phyloP scores from a whole-genome alignment of 441 rosid species.

The Populus hybrid region DNA sequence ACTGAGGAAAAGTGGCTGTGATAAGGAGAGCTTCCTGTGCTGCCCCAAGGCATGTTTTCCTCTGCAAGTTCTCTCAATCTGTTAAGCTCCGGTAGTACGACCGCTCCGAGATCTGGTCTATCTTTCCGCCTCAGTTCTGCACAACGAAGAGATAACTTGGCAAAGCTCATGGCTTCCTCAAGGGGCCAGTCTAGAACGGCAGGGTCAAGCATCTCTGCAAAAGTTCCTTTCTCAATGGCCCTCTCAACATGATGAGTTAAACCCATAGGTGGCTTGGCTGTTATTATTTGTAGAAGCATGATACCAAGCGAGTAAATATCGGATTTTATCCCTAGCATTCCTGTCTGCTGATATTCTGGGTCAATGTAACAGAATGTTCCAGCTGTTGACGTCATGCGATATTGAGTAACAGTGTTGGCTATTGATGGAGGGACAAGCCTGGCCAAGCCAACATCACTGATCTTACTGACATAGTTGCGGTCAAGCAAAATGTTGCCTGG shows the following conservation, averaged over 20 bases:
- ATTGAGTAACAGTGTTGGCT: constrained; percentile 62
- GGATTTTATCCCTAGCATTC: constrained; percentile 80
- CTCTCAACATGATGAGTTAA: constrained; percentile 58
- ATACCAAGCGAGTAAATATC: constrained; percentile 80
- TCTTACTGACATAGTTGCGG: constrained; percentile 80
- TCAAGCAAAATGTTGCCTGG: constrained; percentile 88
- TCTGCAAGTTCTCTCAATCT: constrained; percentile 59
- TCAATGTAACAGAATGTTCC: constrained; percentile 92
- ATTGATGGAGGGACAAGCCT: constrained; percentile 85
- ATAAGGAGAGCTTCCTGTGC: constrained; percentile 30
- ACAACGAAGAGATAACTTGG: constrained; percentile 64
- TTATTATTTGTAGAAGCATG: constrained; percentile 73
- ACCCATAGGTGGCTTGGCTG: constrained; percentile 88
- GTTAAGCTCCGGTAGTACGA: constrained; percentile 67
- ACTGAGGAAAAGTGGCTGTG: constrained; percentile 33
- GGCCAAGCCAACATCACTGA: constrained; percentile 82
- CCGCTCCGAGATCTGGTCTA: constrained; percentile 72
- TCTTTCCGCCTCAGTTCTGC: constrained; percentile 75
- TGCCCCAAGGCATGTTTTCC: constrained; percentile 29
- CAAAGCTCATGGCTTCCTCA: constrained; percentile 50
- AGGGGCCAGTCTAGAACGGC: constrained; percentile 71
- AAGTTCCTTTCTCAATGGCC: constrained; percentile 58
- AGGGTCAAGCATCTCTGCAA: constrained; percentile 51
- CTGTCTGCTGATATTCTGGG: constrained; percentile 90
- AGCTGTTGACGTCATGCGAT: constrained; percentile 81